Evolutionary conservation across 108 stramenopile species (phyloP), one percentile per base, ranked within the genome.

Genomic region (Cyclostephanos tholiformis): DNA sequence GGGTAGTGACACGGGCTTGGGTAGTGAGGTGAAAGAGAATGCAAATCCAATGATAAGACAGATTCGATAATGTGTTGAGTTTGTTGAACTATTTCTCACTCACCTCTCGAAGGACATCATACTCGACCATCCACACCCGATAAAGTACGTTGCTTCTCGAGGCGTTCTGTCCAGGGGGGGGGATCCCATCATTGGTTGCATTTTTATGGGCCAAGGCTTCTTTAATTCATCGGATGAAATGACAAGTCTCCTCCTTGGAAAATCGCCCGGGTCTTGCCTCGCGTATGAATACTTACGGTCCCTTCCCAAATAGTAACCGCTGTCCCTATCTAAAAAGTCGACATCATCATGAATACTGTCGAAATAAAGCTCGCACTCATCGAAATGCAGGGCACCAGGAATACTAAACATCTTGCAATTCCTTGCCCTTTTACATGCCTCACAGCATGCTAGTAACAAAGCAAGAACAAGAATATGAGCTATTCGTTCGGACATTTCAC

Each of bases 301-400:
- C 39, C 74, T 53, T 13, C 63, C 74, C 17, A 75, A 23, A 36
- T 66, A 66, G 17, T 14, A 14, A 32, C 65, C 65, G 23, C 9
- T 23, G 12, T 60, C 58, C 23, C 32, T 55, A 36, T 75, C 74
- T 20, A 57, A 60, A 60, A 64, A 75, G 65, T 75, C 74, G 10
- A 60, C n/a, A 29, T 75, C 74, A 0, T 75, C 74, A 49, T 66
- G 29, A 13, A 66, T 22, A 4, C 41, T 44, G 41, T 79, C 65
- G 71, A 77, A 85, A 48, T 61, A 85, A 3, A 85, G 61, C 35
- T 85, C 84, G 53, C 84, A 85, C 12, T 80, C 58, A 13, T 80
- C 76, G 12, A 51, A 48, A n/a, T 67, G 20, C 20, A 44, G 23
- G n/a, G 65, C 65, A 17, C 74, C 74, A 0, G 74, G 74, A 20